Percentiles rank a stretch among this genome's conserved stretches.
These are phyloP conservation scores for Coemansia aciculifera DNA, from an alignment of 192 early-diverging fungal genomes.

Conservation along the genomic window DNA sequence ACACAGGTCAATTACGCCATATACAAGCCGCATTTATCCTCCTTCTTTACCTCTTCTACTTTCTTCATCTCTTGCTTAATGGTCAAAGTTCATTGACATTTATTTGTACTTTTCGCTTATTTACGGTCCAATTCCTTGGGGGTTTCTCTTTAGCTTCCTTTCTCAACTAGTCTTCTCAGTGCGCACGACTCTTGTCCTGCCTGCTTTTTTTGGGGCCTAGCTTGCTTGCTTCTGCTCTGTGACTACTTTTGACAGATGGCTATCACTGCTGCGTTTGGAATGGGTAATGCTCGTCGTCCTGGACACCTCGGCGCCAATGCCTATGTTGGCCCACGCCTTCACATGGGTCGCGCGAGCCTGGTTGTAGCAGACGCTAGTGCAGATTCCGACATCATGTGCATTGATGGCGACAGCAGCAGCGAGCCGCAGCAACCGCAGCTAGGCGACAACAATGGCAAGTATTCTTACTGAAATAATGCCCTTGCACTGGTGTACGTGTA, in stretches of 20 bases:
- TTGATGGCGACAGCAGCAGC: conserved; percentile 5
- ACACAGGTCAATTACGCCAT: neutral
- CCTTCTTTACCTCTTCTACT: neutral
- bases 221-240: neutral
- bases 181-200: neutral
- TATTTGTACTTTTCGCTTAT: neutral
- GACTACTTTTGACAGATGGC: conserved; percentile 15
- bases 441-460: conserved; percentile 6
- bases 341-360: conserved; percentile 5
- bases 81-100: neutral
- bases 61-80: neutral
- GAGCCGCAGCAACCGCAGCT: conserved; percentile 1
- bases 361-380: neutral
- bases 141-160: neutral
- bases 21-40: neutral
- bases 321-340: conserved; percentile 9
- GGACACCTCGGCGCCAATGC: neutral
- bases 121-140: neutral
- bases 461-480: neutral
- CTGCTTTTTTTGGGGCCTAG: neutral
- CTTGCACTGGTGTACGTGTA: neutral
- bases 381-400: conserved; percentile 9
- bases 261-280: conserved; percentile 36
- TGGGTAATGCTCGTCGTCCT: conserved; percentile 11
- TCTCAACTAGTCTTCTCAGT: neutral